Evolutionary conservation across 495 filamentous ascomycete species (phyloP).

Genomic region (Penicillium malachiteum): DNA sequence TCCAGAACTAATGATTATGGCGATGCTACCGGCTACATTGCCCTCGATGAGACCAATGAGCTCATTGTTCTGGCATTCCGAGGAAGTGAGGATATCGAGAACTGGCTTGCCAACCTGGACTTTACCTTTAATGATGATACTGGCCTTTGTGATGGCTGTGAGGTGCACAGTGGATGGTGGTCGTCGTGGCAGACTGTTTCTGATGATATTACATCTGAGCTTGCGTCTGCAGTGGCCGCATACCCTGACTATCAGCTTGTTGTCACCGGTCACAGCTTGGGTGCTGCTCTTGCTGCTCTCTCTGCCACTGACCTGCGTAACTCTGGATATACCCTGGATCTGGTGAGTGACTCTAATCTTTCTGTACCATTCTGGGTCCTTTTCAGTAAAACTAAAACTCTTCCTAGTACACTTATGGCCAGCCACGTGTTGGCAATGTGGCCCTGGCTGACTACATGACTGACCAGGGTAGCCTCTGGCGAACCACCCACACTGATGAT

Average conservation of each 20-base stretch:
- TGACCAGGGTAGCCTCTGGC: conserved; percentile 49
- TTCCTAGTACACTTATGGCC: conserved; percentile 62
- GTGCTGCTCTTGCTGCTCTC: conserved; percentile 62
- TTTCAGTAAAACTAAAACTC: not conserved
- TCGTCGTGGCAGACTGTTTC: conserved; percentile 51
- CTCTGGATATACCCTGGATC: conserved; percentile 34
- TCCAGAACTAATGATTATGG: conserved; percentile 49
- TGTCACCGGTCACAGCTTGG: conserved; percentile 68
- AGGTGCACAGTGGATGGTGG: conserved; percentile 56
- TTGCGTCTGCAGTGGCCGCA: conserved; percentile 27
- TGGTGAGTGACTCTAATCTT: conserved; percentile 26
- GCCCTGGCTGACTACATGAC: conserved; percentile 57
- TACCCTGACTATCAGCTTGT: conserved; percentile 47
- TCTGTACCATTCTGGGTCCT: not conserved
- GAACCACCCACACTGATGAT: conserved; percentile 68
- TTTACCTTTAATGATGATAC: conserved; percentile 33
- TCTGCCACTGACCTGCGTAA: conserved; percentile 59
- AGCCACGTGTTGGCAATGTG: conserved; percentile 64
- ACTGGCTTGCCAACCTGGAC: conserved; percentile 65
- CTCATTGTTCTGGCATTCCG: conserved; percentile 69
- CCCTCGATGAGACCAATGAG: conserved; percentile 58
- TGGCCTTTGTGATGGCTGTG: conserved; percentile 43
- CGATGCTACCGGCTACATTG: conserved; percentile 70
- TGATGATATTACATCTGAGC: conserved; percentile 36
- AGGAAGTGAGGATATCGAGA: conserved; percentile 60